Evolutionary conservation across 495 filamentous ascomycete genomes (phyloP), one percentile per base, ranked within the genome.

Genomic region (Penicillium manginii): DNA sequence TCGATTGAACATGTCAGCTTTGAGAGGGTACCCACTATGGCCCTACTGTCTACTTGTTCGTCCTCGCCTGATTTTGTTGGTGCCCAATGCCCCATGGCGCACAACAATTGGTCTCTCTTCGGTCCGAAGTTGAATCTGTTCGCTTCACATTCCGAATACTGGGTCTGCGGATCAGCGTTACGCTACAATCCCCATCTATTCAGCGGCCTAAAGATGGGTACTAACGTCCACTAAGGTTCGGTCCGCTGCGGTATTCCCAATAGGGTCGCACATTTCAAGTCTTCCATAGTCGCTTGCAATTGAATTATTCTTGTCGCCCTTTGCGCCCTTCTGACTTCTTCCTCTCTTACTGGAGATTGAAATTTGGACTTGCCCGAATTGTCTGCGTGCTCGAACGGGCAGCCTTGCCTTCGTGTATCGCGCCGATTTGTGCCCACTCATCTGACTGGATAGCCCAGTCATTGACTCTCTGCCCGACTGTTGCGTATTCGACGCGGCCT

Each of bases 61-160:
- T 43, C 54, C 51, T 52, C 50, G 60, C 66, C 67, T 64, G 69
- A 71, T 57, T 33, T 50, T 39, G 45, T 78, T 79, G 75, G 70
- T 79, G 75, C 76, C 76, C 76, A 79, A 79, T 73, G 66, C 22
- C 48, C 47, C 55, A 61, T 63, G 66, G 67, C 61, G 60, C 64
- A 56, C 55, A 35, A 35, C 69, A 63, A 73, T 75, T 74, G 72
- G 73, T 60, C 56, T 59, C 64, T 53, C 58, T 55, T 60, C 54
- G 43, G 58, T 63, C 63, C 53, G 57, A 57, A 59, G 60, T 71
- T 45, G 58, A 73, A 67, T 61, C 21, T 53, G 61, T 55, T 65
- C 54, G 49, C 60, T 63, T 66, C 55, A 57, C 48, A 49, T 61
- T 58, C 52, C 55, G 50, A 39, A 62, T 64, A 65, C 57, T 63